A percentile compares a stretch with the other conserved stretches of the same genome.
These are phyloP conservation scores for Spathaspora boniae DNA, from an alignment of 805 yeast genomes.

Conservation along the genomic window DNA sequence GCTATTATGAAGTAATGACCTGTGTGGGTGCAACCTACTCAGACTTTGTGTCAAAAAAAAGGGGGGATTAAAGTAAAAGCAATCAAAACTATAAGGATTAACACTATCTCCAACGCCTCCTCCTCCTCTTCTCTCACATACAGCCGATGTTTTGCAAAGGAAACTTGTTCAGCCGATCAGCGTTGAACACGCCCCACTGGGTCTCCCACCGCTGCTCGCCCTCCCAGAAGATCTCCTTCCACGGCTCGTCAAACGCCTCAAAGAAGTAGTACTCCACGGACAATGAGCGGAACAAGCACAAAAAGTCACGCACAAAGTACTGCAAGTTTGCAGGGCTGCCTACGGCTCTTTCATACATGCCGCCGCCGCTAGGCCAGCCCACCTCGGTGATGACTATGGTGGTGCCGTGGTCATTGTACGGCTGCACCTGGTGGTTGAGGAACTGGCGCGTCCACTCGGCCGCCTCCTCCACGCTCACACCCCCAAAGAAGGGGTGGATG, in stretches of 20 bases:
- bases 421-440: slow-evolving; percentile 41
- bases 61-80: too few relatives aligned
- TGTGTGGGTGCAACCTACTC: too few relatives aligned
- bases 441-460: slow-evolving; percentile 52
- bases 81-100: too few relatives aligned
- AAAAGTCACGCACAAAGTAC: slow-evolving; percentile 47
- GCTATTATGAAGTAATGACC: too few relatives aligned
- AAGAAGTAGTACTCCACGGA: slow-evolving; percentile 54
- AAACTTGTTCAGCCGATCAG: slow-evolving; percentile 32
- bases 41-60: too few relatives aligned
- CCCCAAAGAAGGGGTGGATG: slow-evolving; percentile 67
- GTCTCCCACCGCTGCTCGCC: slow-evolving; percentile 57
- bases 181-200: slow-evolving; percentile 64
- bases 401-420: slow-evolving; percentile 25
- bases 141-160: slow-evolving; percentile 8
- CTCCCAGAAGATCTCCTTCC: slow-evolving; percentile 56
- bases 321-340: slow-evolving; percentile 48
- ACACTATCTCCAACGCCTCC: too few relatives aligned
- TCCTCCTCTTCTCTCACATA: too few relatives aligned
- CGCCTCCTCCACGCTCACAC: slow-evolving; percentile 45
- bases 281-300: slow-evolving; percentile 40
- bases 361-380: slow-evolving; percentile 74
- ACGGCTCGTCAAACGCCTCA: slow-evolving; percentile 73
- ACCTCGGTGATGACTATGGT: slow-evolving; percentile 53
- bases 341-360: slow-evolving; percentile 39